Conservation (phyloP, 139 green algal species). For the Diplosphaera chodatii region DNA sequence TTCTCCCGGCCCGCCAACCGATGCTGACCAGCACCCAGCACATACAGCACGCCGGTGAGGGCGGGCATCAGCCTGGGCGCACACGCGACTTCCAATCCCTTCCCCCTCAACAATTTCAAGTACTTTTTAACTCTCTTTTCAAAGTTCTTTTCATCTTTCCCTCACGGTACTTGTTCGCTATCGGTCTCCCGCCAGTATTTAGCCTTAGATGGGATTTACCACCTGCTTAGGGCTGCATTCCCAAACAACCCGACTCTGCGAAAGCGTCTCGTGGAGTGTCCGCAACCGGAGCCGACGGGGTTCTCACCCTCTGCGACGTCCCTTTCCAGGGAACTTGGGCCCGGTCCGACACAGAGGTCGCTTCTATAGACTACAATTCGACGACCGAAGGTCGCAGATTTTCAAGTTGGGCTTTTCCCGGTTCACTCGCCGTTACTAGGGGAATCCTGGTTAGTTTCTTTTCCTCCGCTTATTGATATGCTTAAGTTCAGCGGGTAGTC, state of each 20-base stretch:
- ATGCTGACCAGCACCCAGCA: conserved; percentile 75
- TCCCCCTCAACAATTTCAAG: conserved; percentile 93
- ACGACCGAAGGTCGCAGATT: conserved; percentile 62
- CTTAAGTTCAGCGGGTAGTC: conserved; percentile 89
- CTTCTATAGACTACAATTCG: conserved; percentile 90
- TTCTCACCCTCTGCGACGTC: conserved; percentile 81
- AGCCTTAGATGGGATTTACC: conserved; percentile 93
- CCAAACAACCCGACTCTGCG: conserved; percentile 85
- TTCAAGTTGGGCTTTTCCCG: conserved; percentile 80
- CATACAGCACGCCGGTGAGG: conserved; percentile 51
- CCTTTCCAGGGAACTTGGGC: conserved; percentile 73
- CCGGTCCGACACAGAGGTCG: conserved; percentile 46
- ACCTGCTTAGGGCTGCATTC: conserved; percentile 87
- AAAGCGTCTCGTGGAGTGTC: conserved; percentile 65
- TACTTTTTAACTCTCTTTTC: conserved; percentile 96
- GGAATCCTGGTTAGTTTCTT: conserved; percentile 93
- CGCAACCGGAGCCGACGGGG: conserved; percentile 59
- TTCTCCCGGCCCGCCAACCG: conserved; percentile 67
- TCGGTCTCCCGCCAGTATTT: conserved; percentile 89
- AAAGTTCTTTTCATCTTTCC: conserved; percentile 97
- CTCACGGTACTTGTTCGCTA: conserved; percentile 95
- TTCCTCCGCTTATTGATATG: conserved; percentile 95
- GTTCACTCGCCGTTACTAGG: conserved; percentile 89
- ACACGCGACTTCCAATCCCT: conserved; percentile 69
- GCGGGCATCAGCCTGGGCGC: conserved; percentile 63